Evolutionary conservation across 1,284 basidiomycete species (phyloP), one percentile per base, ranked within the genome.

Genomic region (Schizophyllum amplum): DNA sequence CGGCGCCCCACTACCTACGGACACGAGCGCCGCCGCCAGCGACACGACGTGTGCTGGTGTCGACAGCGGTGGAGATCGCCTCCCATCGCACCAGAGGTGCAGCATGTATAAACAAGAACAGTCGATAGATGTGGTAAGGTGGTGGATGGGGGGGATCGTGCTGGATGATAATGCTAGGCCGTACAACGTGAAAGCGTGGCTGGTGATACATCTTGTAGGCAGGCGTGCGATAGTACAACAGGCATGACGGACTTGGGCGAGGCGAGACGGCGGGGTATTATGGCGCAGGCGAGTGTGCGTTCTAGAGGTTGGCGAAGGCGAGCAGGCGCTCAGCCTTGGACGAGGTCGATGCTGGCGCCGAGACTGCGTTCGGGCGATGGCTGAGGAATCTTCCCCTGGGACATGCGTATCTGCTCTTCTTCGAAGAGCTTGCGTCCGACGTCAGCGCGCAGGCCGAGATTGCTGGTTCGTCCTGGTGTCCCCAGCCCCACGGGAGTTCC

Each of bases 391-490:
- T 49, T 54, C 52, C 24, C 53, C 52, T 51, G 24, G 42, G 33
- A 47, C 53, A 47, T 56, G 55, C 73, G 69, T 68, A 76, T 68
- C 60, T 83, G 81, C 65, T 87, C 84, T 62, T 84, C 85, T 62
- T 87, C 85, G 63, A 89, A 87, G 58, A 89, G 69, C 65, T 81
- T 83, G 57, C 87, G 69, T 27, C 85, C 86, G 42, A 86, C 73
- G 62, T 84, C 84, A 5, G 82, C 78, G 56, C 82, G 73, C 50
- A 82, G 70, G 58, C 79, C 78, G 26, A 77, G 62, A 56, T 75
- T 77, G 33, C 33, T 42, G 13, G 33, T 42, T 17, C 33, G 33
- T 9, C 33, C 33, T 9, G 33, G 54, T n/a, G 49, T 53, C 46
- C 52, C 25, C 20, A 17, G 46, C 46, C 52, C 25, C 20, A 17